A percentile compares a stretch with the other conserved stretches of the same genome.
Conservation (phyloP, 495 filamentous ascomycete genomes). For the Beverwykella pulmonaria region DNA sequence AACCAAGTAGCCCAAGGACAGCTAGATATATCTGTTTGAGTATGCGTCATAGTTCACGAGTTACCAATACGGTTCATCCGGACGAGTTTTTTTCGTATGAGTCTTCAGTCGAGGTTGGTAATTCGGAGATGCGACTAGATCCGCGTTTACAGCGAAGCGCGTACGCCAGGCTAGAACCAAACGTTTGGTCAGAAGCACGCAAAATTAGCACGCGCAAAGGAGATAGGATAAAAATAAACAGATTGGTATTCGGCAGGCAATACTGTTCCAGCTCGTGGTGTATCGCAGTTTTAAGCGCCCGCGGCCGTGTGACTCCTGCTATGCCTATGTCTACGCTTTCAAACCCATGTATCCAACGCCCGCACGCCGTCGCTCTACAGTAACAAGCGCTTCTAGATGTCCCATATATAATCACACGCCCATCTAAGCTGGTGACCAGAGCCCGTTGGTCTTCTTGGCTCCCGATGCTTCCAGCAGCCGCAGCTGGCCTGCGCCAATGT, state of each 20-base stretch:
- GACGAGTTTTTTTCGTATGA: background rate
- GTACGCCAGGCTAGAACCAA: background rate
- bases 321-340: too few relatives aligned
- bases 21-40: background rate
- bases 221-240: too few relatives aligned
- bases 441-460: constrained; percentile 22
- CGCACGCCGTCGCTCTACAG: background rate
- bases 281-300: too few relatives aligned
- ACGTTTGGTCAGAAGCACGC: background rate
- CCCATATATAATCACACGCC: too few relatives aligned
- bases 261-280: too few relatives aligned
- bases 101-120: background rate
- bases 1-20: background rate
- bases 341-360: too few relatives aligned
- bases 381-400: too few relatives aligned
- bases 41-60: background rate
- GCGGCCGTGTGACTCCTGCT: too few relatives aligned
- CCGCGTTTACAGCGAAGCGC: background rate
- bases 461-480: constrained; percentile 39
- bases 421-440: too few relatives aligned
- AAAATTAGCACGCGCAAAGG: too few relatives aligned
- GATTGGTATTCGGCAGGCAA: too few relatives aligned
- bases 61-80: background rate
- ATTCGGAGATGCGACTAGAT: background rate
- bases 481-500: constrained; percentile 45